Conservation (phyloP, 2,329 filamentous ascomycete species). For the Pseudogymnoascus sp. region DNA sequence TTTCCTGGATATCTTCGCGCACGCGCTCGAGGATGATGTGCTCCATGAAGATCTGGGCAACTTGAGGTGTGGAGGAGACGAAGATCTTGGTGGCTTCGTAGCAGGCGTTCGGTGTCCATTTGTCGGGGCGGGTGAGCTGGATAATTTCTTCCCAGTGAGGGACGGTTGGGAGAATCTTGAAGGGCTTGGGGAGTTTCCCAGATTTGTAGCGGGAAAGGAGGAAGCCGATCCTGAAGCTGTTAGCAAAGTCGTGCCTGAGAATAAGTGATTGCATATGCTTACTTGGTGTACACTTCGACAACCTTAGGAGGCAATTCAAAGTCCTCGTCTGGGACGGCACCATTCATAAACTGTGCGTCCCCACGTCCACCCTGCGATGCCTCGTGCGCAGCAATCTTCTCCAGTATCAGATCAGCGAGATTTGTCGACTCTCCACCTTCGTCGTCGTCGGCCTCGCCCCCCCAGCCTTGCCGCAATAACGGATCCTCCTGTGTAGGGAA, state of each 20-base stretch:
- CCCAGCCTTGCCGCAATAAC: constrained; percentile 27
- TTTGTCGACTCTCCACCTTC: constrained; percentile 59
- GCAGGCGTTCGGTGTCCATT: constrained; percentile 67
- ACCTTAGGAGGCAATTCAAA: constrained; percentile 86
- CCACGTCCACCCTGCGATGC: constrained; percentile 46
- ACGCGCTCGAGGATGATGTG: constrained; percentile 82
- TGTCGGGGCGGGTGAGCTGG: constrained; percentile 72
- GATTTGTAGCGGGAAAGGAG: constrained; percentile 90
- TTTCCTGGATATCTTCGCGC: constrained; percentile 89
- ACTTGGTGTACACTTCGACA: constrained; percentile 89
- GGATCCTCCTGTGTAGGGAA: constrained; percentile 59
- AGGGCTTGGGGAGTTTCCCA: constrained; percentile 93
- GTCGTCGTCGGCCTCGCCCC: constrained; percentile 34
- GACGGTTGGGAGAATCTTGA: constrained; percentile 91
- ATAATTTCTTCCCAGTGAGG: constrained; percentile 89
- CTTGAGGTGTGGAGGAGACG: constrained; percentile 71
- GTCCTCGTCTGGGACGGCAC: constrained; percentile 58
- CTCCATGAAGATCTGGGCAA: constrained; percentile 79
- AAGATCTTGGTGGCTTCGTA: constrained; percentile 92
- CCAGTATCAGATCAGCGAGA: constrained; percentile 83
- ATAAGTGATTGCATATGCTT: constrained; percentile 22
- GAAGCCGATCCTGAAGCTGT: constrained; percentile 60
- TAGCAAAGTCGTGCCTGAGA: constrained; percentile 12
- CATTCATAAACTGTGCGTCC: constrained; percentile 24
- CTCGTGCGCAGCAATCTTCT: constrained; percentile 91